Evolutionary conservation across 371 early-diverging fungal species (phyloP).

Genomic region (Basidiobolus meristosporus): DNA sequence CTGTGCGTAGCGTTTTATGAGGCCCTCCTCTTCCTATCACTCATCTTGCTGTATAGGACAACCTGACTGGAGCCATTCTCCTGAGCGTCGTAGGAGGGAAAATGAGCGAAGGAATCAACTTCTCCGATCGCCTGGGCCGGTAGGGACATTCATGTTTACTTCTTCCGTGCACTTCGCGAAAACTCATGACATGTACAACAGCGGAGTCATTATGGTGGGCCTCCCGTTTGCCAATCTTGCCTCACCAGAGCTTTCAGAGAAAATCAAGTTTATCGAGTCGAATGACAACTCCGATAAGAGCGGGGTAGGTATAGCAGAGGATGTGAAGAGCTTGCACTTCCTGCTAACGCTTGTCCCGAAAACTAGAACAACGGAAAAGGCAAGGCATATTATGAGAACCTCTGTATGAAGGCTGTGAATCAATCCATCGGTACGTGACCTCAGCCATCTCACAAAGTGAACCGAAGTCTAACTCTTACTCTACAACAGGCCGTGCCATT

Average conservation of each 20-base stretch:
- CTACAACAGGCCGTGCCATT: constrained; percentile 56
- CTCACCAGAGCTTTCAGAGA: constrained; percentile 55
- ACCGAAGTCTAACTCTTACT: not conserved
- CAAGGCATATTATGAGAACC: constrained; percentile 65
- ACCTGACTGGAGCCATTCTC: constrained; percentile 51
- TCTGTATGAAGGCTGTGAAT: constrained; percentile 93
- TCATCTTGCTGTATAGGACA: not conserved
- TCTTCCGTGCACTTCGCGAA: not conserved
- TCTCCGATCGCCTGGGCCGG: constrained; percentile 72
- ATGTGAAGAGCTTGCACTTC: too few relatives aligned
- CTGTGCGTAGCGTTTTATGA: constrained; percentile 4
- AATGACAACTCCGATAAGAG: not conserved
- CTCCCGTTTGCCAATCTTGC: constrained; percentile 66
- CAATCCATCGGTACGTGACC: constrained; percentile 70
- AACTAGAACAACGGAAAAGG: constrained; percentile 11
- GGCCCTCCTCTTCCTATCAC: constrained; percentile 1
- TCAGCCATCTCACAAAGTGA: not conserved
- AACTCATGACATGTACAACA: constrained; percentile 4
- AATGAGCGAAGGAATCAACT: constrained; percentile 97
- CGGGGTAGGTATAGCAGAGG: not conserved
- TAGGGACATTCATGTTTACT: constrained; percentile 3
- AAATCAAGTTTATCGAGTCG: constrained; percentile 34
- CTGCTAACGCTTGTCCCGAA: not conserved
- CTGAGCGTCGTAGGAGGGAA: constrained; percentile 93
- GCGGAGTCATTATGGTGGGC: constrained; percentile 75